Evolutionary conservation across 257 asterid species (phyloP), one percentile per base, ranked within the genome.

Genomic region (Solanum gandarillasii): DNA sequence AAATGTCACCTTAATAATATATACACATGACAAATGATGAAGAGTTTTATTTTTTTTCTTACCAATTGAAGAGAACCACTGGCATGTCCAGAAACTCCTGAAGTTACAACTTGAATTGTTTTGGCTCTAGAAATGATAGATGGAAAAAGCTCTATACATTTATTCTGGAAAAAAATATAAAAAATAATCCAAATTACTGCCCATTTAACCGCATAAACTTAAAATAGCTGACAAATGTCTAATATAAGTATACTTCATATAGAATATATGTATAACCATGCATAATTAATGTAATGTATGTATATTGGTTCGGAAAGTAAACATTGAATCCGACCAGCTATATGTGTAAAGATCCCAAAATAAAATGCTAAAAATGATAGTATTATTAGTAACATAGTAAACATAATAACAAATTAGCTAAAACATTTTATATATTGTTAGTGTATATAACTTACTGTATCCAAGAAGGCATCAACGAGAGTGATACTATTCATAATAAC

Each of bases 71-170:
- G 96, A 25, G 99, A 93, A 48, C 99, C 99, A 87, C 55, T 93
- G 4, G 96, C 95, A 84, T 93, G 94, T n/a, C 96, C 95, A 43
- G 98, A 89, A 89, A 90, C 93, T 11, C 93, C 96, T 1, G 99
- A 87, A 35, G 92, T 92, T 87, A 95, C 94, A 3, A 95, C 94
- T 91, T 95, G 98, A 86, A 97, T 95, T 8, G 98, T 95, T 92
- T 94, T 97, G 14, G 99, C 99, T 88, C 99, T 89, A 12, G 99
- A 92, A 58, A 97, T 91, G 34, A 97, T 92, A 18, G 96, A 95
- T 13, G 99, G 99, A 86, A 95, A 97, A 12, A 97, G 93, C 88
- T 97, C 99, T 96, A 92, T 89, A 98, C 99, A 97, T 89, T 97
- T 97, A 74, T 89, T 92, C 99, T 94, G 91, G n/a, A 85, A 83